Evolutionary conservation across 1,139 yeast species (phyloP), one percentile per base, ranked within the genome.

Genomic region (Eremothecium cymbalariae): DNA sequence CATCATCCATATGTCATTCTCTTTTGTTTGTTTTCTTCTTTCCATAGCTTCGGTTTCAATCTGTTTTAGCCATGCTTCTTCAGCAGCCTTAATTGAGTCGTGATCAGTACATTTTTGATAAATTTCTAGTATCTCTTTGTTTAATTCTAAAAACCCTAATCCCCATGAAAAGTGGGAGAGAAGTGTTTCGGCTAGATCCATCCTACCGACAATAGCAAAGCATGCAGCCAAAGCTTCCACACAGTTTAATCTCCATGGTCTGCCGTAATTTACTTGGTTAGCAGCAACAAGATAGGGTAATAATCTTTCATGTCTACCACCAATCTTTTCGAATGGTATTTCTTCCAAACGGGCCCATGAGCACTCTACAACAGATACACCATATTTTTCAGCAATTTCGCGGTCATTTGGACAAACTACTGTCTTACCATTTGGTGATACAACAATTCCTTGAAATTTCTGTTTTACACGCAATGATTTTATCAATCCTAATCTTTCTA

Each of bases 221-320:
- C 96, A 85, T 0, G 99, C 98, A 1, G 98, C 98, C 27, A 93
- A 62, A 0, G 98, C 98, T 55, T 90, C 99, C 6, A 86, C 98
- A 59, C 99, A 90, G 57, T 93, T 90, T 39, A 90, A 64, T 49
- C 78, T 74, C 98, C 97, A 88, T 0, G 99, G 97, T 48, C 84
- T 72, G 2, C 99, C 99, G 51, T 93, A 93, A 57, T 90, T 90
- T 8, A 93, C 97, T 13, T 95, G 94, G 54, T 90, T 90, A 0
- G 97, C 95, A 2, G 98, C 98, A 4, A 90, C 93, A 39, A 90
- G 64, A 51, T 88, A 90, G 0, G 98, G 98, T 41, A 90, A 63
- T 15, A 90, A 64, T 34, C 98, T 65, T 53, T 90, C 96, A 51
- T 85, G 70, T 43, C 74, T 77, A 3, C 98, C 98, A 3, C 98